Percentiles rank a stretch among this genome's conserved stretches.
Conservation (phyloP, 805 yeast species). For the Saturnispora saitoi region DNA sequence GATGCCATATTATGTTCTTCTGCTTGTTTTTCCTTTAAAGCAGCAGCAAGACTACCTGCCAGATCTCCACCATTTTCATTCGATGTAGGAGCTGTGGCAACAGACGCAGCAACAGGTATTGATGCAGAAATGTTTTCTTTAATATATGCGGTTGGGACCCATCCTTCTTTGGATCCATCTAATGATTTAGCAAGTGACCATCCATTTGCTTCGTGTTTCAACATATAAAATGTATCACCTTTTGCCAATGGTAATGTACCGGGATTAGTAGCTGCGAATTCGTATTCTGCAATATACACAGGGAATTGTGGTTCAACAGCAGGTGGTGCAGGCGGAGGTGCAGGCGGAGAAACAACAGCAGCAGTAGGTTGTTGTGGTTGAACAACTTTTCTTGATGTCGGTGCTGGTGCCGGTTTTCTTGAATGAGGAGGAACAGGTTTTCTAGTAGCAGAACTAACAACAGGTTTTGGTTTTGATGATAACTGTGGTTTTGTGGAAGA, state of each 20-base stretch:
- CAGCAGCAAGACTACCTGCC: slow-evolving; percentile 55
- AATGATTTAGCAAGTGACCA: slow-evolving; percentile 87
- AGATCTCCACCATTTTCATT: slow-evolving; percentile 13
- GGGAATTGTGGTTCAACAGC: slow-evolving; percentile 58
- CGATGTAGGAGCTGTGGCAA: slow-evolving; percentile 15
- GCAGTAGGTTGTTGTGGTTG: not conserved
- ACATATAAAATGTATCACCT: slow-evolving; percentile 66
- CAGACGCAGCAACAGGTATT: slow-evolving; percentile 34
- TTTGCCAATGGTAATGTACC: slow-evolving; percentile 71
- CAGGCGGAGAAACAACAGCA: slow-evolving; percentile 27
- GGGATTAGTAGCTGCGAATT: slow-evolving; percentile 78
- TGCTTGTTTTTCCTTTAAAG: slow-evolving; percentile 52
- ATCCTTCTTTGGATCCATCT: slow-evolving; percentile 77
- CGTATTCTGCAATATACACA: slow-evolving; percentile 77
- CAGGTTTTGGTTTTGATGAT: slow-evolving; percentile 14
- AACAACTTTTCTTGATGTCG: slow-evolving; percentile 6
- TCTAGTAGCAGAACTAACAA: slow-evolving; percentile 16
- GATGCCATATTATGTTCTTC: slow-evolving; percentile 62
- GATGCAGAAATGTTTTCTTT: slow-evolving; percentile 36
- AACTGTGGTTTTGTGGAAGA: slow-evolving; percentile 10
- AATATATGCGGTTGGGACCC: slow-evolving; percentile 96
- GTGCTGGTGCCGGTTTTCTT: slow-evolving; percentile 8
- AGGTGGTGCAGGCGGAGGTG: slow-evolving; percentile 76
- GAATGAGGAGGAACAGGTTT: slow-evolving; percentile 16
- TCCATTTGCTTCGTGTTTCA: slow-evolving; percentile 71